Evolutionary conservation across 139 green algal genomes (phyloP).

Genomic region (Picochlorum sp.): DNA sequence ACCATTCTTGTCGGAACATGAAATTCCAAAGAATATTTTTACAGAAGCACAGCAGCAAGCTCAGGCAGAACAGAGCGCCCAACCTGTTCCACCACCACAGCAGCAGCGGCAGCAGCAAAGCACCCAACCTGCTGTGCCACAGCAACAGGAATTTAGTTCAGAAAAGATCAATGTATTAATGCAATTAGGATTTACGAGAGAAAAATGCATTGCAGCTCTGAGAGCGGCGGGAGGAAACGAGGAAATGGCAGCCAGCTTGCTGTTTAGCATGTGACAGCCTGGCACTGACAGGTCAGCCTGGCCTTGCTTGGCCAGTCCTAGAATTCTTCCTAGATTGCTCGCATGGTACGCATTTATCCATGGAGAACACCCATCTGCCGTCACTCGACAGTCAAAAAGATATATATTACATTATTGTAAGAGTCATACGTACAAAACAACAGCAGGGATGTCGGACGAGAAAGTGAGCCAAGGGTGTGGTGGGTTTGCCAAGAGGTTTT

Average conservation of each 20-base stretch:
- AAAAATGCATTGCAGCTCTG: conserved; percentile 50
- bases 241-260: conserved; percentile 57
- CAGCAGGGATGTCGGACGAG: not conserved
- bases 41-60: not conserved
- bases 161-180: conserved; percentile 47
- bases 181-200: conserved; percentile 47
- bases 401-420: too few species aligned
- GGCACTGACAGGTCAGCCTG: not conserved
- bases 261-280: conserved; percentile 41
- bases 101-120: not conserved
- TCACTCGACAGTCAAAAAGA: too few species aligned
- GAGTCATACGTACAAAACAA: not conserved
- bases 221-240: conserved; percentile 46
- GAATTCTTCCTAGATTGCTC: too few species aligned
- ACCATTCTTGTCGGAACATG: conserved; percentile 69
- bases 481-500: conserved; percentile 18
- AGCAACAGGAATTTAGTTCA: conserved; percentile 17
- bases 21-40: conserved; percentile 20
- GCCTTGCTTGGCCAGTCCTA: too few species aligned
- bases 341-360: too few species aligned
- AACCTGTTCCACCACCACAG: not conserved
- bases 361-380: too few species aligned
- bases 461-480: conserved; percentile 8
- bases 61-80: not conserved
- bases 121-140: conserved; percentile 2